Evolutionary conservation across 2,329 filamentous ascomycete species (phyloP).

Genomic region (Xylariaceae sp.): DNA sequence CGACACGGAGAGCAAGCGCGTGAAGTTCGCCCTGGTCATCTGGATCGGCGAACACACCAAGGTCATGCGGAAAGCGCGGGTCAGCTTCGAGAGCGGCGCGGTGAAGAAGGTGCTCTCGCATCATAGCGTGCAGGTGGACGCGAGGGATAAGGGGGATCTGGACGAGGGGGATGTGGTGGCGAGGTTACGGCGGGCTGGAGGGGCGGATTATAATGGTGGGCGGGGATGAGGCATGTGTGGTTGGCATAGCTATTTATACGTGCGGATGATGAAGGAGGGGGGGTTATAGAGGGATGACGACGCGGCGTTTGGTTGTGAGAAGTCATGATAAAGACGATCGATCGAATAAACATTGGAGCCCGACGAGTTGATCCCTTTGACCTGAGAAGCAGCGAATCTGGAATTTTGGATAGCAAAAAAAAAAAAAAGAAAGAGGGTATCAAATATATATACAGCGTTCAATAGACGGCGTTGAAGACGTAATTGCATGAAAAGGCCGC

Average conservation of each 20-base stretch:
- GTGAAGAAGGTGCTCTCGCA: constrained; percentile 60
- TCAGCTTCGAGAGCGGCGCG: constrained; percentile 60
- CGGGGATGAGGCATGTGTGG: constrained; percentile 39
- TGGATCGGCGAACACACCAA: constrained; percentile 62
- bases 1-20: constrained; percentile 61
- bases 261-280: background rate
- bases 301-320: too few relatives aligned
- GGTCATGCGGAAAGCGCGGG: constrained; percentile 65
- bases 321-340: too few relatives aligned
- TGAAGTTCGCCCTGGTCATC: constrained; percentile 63
- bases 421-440: background rate
- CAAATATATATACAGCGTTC: constrained; percentile 8
- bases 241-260: too few relatives aligned
- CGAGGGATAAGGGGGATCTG: constrained; percentile 54
- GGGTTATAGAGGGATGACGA: background rate
- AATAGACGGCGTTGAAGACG: constrained; percentile 16
- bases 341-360: too few relatives aligned
- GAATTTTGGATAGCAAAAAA: constrained; percentile 1
- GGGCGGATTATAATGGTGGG: constrained; percentile 66
- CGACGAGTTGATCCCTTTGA: background rate
- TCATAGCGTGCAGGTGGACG: constrained; percentile 60
- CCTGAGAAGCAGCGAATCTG: background rate
- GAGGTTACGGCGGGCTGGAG: constrained; percentile 58
- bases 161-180: constrained; percentile 56
- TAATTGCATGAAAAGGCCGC: too few relatives aligned